Evolutionary conservation across 305 asterid species (phyloP).

Genomic region (Euphrasia arctica): DNA sequence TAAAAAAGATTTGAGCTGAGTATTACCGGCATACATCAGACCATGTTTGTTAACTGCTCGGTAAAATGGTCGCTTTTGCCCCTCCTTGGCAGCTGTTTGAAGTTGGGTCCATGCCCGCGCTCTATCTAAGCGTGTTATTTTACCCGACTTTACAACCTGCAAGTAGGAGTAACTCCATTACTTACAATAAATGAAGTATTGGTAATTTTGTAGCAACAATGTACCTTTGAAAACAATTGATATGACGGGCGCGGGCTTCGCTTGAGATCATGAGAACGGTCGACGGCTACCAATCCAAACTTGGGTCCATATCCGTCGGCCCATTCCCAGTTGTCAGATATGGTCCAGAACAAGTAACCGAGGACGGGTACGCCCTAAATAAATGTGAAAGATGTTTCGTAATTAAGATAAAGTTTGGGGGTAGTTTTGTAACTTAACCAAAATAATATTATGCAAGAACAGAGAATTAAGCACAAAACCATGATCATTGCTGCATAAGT

Average conservation of each 20-base stretch:
- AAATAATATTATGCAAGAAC: neutral
- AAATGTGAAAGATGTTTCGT: neutral
- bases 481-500: constrained; percentile 74
- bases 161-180: constrained; percentile 14
- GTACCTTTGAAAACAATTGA: constrained; percentile 67
- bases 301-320: constrained; percentile 99
- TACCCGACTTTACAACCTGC: constrained; percentile 80
- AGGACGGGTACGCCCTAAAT: constrained; percentile 73
- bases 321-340: constrained; percentile 99
- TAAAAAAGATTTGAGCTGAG: neutral
- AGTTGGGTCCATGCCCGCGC: constrained; percentile 72
- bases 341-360: constrained; percentile 96
- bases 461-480: constrained; percentile 37
- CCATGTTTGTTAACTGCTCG: constrained; percentile 70
- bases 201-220: neutral
- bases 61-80: constrained; percentile 72
- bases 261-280: constrained; percentile 73
- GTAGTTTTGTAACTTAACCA: neutral
- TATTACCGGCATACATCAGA: constrained; percentile 89
- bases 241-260: constrained; percentile 83
- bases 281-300: constrained; percentile 91
- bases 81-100: constrained; percentile 65
- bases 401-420: neutral
- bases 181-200: constrained; percentile 10
- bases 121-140: constrained; percentile 64